Evolutionary conservation across 305 asterid species (phyloP), one percentile per base, ranked within the genome.

Genomic region (Withania somnifera): DNA sequence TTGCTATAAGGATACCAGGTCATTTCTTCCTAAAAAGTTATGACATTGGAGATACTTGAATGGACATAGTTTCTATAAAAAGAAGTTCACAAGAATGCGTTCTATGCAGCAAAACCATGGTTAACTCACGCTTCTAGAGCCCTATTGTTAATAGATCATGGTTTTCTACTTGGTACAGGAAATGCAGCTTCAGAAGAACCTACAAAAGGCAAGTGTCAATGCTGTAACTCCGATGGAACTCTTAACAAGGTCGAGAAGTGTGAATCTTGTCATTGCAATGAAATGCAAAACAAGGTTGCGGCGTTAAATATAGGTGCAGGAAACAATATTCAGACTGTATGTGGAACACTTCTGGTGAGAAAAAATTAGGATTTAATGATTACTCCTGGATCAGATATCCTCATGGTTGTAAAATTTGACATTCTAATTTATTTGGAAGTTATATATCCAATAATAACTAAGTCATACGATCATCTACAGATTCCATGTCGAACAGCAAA

Each of bases 1-100:
- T 94, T 40, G 98, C 97, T 75, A 89, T 95, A 81, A 93, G 98
- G 99, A 90, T 91, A 82, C 97, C 98, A 80, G 99, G 99, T 94
- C 86, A 32, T 80, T 20, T 5, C 61, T 26, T 50, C 26, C 60
- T 2, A 51, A 26, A 47, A 45, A 45, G 15, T 47, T 73, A 47
- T 42, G 38, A 60, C 26, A 60, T 60, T 26, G 38, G 68, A 26
- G n/a, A 11, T 42, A 42, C 56, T 14, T 42, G 40, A 73, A 50
- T 53, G 30, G 32, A 67, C 51, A 15, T 6, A 71, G 32, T 22
- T 45, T 71, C 20, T 45, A 0, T 9, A 4, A 36, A 1, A 54
- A 60, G 0, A 38, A 80, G 36, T n/a, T 7, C 58, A 40, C 42
- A 5, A 79, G 8, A 20, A 68, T 68, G 54, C 11, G 20, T 54